A percentile compares a stretch with the other conserved stretches of the same genome.
These are phyloP conservation scores for Pyracantha coccinea DNA, from an alignment of 331 rosid species.

Conservation along the genomic window DNA sequence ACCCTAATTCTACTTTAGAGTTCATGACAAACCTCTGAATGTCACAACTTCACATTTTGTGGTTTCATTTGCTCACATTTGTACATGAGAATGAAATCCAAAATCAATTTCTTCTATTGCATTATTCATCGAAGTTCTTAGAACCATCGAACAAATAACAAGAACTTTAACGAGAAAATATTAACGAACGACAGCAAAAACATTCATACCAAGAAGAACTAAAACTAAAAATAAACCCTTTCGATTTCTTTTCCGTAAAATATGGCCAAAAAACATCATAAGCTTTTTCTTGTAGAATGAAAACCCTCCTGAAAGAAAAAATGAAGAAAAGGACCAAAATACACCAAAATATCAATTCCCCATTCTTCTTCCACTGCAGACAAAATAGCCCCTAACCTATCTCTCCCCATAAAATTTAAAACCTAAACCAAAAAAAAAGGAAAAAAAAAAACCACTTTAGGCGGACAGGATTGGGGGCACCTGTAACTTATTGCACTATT, in stretches of 20 bases:
- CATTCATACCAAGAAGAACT: constrained; percentile 11
- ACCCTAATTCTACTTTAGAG: too few species aligned
- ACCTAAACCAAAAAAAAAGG: constrained; percentile 16
- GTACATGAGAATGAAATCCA: background rate
- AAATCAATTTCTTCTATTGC: background rate
- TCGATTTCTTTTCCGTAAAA: constrained; percentile 49
- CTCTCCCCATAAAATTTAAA: constrained; percentile 45
- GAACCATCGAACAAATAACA: too few species aligned
- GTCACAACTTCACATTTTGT: too few species aligned
- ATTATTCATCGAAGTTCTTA: too few species aligned
- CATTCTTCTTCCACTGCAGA: constrained; percentile 65
- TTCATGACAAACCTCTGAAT: too few species aligned
- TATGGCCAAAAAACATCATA: constrained; percentile 49
- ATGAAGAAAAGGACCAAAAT: constrained; percentile 47
- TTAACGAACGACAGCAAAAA: background rate
- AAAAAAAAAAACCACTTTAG: constrained; percentile 30
- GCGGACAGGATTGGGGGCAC: constrained; percentile 67
- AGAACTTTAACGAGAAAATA: background rate
- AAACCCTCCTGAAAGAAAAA: constrained; percentile 49
- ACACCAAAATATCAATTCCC: constrained; percentile 65
- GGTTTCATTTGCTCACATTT: background rate
- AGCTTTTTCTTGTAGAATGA: constrained; percentile 65
- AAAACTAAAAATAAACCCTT: constrained; percentile 28
- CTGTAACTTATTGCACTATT: constrained; percentile 92
- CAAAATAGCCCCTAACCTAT: constrained; percentile 56